Evolutionary conservation across 225 moss, liverwort and hornwort species (phyloP).

Genomic region (Anthoceros angustus): DNA sequence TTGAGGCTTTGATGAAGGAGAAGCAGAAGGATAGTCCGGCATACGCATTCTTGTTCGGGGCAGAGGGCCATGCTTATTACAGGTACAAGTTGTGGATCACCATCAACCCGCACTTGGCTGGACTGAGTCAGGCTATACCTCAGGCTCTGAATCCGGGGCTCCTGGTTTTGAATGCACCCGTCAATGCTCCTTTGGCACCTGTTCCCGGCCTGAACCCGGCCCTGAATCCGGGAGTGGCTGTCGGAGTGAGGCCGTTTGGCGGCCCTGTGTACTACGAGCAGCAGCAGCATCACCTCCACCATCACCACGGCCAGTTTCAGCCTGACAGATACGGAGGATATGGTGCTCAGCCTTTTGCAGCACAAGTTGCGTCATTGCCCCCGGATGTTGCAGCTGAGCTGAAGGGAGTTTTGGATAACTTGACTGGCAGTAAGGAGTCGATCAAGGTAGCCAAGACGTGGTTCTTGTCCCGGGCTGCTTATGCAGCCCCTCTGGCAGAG

Average conservation of each 20-base stretch:
- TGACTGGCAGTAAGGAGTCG: constrained; percentile 86
- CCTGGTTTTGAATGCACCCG: constrained; percentile 45
- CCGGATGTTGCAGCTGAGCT: constrained; percentile 48
- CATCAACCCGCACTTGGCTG: constrained; percentile 41
- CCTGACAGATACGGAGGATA: constrained; percentile 57
- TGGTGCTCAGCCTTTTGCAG: constrained; percentile 28
- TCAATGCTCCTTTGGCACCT: constrained; percentile 40
- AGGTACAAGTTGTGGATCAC: constrained; percentile 74
- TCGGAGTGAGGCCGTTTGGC: constrained; percentile 38
- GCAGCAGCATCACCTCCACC: constrained; percentile 24
- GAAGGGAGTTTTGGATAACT: constrained; percentile 60
- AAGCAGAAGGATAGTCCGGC: constrained; percentile 91
- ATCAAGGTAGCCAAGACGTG: constrained; percentile 84
- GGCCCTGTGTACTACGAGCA: constrained; percentile 35
- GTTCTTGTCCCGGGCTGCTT: constrained; percentile 88
- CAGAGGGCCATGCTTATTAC: constrained; percentile 90
- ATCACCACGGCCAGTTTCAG: constrained; percentile 36
- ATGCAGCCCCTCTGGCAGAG: constrained; percentile 63
- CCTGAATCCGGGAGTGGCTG: constrained; percentile 35
- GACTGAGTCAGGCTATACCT: constrained; percentile 17
- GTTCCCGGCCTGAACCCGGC: constrained; percentile 28
- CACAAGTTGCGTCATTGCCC: constrained; percentile 43
- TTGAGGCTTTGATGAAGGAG: constrained; percentile 98
- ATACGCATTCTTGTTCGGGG: constrained; percentile 84
- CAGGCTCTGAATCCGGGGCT: constrained; percentile 35